These are phyloP conservation scores for Chrysoporthe austroafricana DNA, from an alignment of 2,329 filamentous ascomycete genomes.

Conservation along the genomic window DNA sequence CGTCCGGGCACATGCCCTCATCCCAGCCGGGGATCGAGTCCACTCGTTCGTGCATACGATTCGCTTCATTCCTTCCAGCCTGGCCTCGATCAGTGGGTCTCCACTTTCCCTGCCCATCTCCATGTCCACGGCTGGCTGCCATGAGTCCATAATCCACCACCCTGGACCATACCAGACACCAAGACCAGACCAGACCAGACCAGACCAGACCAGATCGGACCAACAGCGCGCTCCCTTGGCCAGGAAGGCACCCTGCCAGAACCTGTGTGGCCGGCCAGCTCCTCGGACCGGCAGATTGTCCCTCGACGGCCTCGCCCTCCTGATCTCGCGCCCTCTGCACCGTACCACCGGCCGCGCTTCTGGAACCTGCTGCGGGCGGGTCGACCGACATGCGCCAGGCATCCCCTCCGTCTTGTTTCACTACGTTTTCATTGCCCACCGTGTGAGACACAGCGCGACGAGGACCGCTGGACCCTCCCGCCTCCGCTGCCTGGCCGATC, in stretches of 20 bases:
- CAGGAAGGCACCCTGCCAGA: neutral
- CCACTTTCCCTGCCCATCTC: conserved; percentile 12
- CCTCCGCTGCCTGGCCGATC: neutral
- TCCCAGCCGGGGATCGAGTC: conserved; percentile 16
- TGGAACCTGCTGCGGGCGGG: conserved; percentile 11
- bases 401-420: conserved; percentile 13
- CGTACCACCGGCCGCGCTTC: neutral
- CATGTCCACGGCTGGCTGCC: neutral
- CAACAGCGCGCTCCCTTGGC: neutral
- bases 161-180: neutral
- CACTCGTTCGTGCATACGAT: conserved; percentile 9
- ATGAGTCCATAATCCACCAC: neutral
- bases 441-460: conserved; percentile 18
- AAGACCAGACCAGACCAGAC: neutral
- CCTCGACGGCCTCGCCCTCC: neutral
- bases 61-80: neutral
- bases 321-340: neutral
- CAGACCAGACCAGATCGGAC: neutral
- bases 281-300: neutral
- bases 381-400: conserved; percentile 10
- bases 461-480: neutral
- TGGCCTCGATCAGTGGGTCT: conserved; percentile 5
- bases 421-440: conserved; percentile 5
- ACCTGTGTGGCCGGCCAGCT: conserved; percentile 1
- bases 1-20: neutral